Evolutionary conservation across 2,329 filamentous ascomycete species (phyloP), one percentile per base, ranked within the genome.

Genomic region (Myriangium duriaei): DNA sequence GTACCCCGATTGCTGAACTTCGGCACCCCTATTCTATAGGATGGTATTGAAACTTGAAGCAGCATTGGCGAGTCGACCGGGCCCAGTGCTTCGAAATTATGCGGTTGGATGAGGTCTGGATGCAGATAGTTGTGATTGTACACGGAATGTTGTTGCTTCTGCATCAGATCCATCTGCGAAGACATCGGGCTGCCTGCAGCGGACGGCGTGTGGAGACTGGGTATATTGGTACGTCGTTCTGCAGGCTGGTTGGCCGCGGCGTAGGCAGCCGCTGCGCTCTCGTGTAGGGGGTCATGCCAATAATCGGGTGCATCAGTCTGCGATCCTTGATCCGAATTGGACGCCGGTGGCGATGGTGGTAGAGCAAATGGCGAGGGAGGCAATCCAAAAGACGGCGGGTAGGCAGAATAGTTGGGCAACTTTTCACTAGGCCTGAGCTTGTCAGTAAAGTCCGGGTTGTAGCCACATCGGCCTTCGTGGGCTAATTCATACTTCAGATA

Each of bases 1-100:
- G 80, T 86, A 9, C 85, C 85, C 48, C 72, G 71, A 37, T 73
- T 63, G 45, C 80, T 88, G 58, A 94, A 93, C 42, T 76, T 74
- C 12, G 85, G 84, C 1, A 79, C 81, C 10, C 86, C 87, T 41
- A 95, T 65, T 47, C 79, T 78, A 68, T 87, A 92, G 40, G 82
- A 79, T 24, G 87, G 86, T 35, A 94, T 93, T 14, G 76, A 69
- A 30, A 88, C 71, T 48, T 86, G 74, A 35, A 92, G 65, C 24
- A 76, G 72, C 30, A 39, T 32, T 4, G 36, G 36, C 4, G 36
- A 39, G 17, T 39, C 36, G 4, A 33, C 30, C 6, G 29, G 30
- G 6, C 19, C 28, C n/a, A 30, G 30, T 16, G 11, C 10, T 17
- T 32, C 29, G 6, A 16, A 12, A 5, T 29, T 32, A 11, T 33